Conservation (phyloP, 441 rosid genomes). For the Populus trichocarpa region DNA sequence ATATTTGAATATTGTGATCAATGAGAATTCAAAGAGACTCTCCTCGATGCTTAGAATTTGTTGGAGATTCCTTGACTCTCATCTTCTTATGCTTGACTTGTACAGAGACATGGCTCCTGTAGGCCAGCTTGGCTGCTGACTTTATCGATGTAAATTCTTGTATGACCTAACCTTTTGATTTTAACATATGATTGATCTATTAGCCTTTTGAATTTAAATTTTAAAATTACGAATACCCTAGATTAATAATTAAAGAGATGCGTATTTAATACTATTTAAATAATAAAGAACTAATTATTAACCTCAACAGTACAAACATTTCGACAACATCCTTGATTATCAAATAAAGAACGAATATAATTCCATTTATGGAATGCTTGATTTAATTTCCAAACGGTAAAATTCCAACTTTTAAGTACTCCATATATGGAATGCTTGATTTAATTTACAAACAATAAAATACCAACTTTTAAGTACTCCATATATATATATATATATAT, state of each 20-base stretch:
- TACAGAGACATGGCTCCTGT: neutral
- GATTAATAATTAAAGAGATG: neutral
- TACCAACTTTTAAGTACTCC: too few relatives aligned
- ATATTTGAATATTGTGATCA: neutral
- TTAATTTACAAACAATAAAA: too few relatives aligned
- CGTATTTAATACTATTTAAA: too few relatives aligned
- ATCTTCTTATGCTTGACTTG: neutral
- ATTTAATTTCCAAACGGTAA: too few relatives aligned
- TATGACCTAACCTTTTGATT: too few relatives aligned
- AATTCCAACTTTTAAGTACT: too few relatives aligned
- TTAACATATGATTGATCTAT: neutral
- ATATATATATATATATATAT: too few relatives aligned
- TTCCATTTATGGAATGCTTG: too few relatives aligned
- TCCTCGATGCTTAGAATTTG: neutral
- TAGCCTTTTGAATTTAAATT: neutral
- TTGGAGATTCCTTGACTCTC: neutral
- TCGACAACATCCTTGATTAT: too few relatives aligned
- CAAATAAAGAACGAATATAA: too few relatives aligned
- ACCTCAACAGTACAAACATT: neutral
- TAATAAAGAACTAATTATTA: too few relatives aligned
- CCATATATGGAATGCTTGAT: too few relatives aligned
- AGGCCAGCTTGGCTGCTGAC: neutral
- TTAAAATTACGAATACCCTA: neutral
- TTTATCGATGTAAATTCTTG: neutral
- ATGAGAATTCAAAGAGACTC: neutral